Evolutionary conservation across 2,329 filamentous ascomycete species (phyloP).

Genomic region (Aspergillus hiratsukae): DNA sequence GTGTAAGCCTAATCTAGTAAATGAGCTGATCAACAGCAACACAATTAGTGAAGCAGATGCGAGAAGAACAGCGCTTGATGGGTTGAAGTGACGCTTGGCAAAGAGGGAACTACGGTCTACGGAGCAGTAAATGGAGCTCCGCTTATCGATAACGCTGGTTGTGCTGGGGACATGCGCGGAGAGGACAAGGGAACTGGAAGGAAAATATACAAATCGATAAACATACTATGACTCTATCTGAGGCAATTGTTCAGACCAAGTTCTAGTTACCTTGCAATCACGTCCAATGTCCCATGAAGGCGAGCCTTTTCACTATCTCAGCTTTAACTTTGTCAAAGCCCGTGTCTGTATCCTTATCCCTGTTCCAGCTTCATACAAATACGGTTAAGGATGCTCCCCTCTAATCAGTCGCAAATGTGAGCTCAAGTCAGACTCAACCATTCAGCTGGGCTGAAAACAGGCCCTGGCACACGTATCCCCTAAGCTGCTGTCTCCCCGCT

Average conservation of each 20-base stretch:
- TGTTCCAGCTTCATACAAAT: neutral
- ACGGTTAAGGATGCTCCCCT: neutral
- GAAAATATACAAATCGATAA: neutral
- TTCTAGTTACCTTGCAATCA: neutral
- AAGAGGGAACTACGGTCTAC: neutral
- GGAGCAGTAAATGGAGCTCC: constrained; percentile 2
- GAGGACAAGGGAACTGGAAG: too few relatives aligned
- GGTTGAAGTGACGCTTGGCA: neutral
- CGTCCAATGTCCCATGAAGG: neutral
- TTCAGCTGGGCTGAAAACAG: neutral
- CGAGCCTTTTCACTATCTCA: too few relatives aligned
- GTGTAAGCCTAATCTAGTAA: neutral
- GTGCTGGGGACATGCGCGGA: neutral
- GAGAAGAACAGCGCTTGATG: neutral
- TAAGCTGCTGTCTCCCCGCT: neutral
- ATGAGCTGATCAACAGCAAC: neutral
- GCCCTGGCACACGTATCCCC: neutral
- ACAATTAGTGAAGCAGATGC: neutral
- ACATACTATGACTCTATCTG: neutral
- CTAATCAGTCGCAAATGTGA: too few relatives aligned
- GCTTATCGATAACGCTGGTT: constrained; percentile 24
- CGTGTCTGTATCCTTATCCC: too few relatives aligned
- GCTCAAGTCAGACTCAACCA: neutral
- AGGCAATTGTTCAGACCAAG: neutral
- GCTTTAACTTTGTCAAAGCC: too few relatives aligned